phyloP scores from a whole-genome alignment of 495 filamentous ascomycete genomes.

The Penicillium fimorum region DNA sequence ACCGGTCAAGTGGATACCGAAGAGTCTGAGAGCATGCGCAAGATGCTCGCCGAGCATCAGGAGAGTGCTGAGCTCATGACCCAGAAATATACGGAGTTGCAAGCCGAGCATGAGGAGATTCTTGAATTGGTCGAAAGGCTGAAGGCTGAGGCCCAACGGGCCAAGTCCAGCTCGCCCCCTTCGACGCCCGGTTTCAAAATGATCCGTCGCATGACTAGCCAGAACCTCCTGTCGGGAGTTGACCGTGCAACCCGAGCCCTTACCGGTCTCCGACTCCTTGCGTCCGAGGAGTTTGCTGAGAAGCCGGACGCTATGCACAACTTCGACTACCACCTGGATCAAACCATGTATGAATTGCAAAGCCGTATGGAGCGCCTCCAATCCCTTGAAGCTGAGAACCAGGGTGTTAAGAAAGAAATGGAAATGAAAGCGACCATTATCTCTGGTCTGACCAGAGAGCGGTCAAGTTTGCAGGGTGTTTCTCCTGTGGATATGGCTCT shows the following conservation, averaged over 20 bases:
- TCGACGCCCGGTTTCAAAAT: constrained; percentile 59
- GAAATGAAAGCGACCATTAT: constrained; percentile 93
- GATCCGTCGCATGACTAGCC: constrained; percentile 90
- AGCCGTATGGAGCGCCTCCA: constrained; percentile 83
- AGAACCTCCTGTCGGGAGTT: constrained; percentile 76
- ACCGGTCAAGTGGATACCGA: constrained; percentile 39
- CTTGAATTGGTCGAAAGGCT: constrained; percentile 84
- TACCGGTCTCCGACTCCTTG: constrained; percentile 82
- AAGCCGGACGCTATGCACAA: constrained; percentile 83
- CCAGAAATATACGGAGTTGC: constrained; percentile 75
- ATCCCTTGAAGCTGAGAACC: constrained; percentile 81
- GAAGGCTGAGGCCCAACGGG: constrained; percentile 78
- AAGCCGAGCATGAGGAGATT: constrained; percentile 76
- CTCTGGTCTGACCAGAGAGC: constrained; percentile 85
- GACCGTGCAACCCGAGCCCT: constrained; percentile 94
- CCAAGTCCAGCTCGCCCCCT: constrained; percentile 61
- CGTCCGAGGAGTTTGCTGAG: constrained; percentile 76
- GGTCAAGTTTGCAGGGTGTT: constrained; percentile 77
- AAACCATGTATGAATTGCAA: constrained; percentile 90
- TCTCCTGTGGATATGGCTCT: constrained; percentile 91
- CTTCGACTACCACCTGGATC: constrained; percentile 88
- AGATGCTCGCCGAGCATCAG: constrained; percentile 72
- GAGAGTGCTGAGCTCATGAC: constrained; percentile 66
- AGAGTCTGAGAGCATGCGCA: constrained; percentile 70
- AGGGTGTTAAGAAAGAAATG: constrained; percentile 88